Conservation (phyloP, 495 filamentous ascomycete species). For the Pseudoneurospora amorphoporcata region DNA sequence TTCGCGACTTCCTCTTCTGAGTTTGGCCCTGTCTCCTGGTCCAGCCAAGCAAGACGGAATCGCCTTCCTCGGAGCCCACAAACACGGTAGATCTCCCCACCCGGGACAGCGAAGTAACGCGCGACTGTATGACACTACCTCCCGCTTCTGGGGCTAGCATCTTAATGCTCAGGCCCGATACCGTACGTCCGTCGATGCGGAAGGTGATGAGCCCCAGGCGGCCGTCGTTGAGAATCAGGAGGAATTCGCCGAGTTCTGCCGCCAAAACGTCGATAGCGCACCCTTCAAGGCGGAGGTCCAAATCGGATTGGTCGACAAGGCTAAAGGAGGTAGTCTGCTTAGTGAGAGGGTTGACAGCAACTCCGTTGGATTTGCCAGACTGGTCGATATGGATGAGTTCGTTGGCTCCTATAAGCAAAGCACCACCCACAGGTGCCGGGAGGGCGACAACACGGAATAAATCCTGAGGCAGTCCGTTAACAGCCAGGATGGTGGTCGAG, state of each 20-base stretch:
- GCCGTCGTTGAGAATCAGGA: conserved; percentile 74
- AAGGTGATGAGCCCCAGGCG: conserved; percentile 69
- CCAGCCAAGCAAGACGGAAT: conserved; percentile 77
- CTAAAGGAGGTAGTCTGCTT: conserved; percentile 66
- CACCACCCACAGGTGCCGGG: conserved; percentile 76
- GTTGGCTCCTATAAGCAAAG: conserved; percentile 76
- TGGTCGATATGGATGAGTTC: conserved; percentile 95
- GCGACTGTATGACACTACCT: conserved; percentile 47
- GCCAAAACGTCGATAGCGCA: conserved; percentile 68
- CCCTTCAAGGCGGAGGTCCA: conserved; percentile 72
- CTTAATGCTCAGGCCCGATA: conserved; percentile 70
- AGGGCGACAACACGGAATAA: conserved; percentile 76
- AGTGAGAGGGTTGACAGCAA: conserved; percentile 88
- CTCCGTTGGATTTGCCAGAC: conserved; percentile 82
- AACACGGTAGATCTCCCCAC: conserved; percentile 68
- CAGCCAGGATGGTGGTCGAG: conserved; percentile 84
- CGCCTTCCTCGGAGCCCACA: conserved; percentile 72
- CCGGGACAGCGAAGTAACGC: conserved; percentile 57
- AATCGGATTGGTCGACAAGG: conserved; percentile 74
- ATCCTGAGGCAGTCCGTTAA: conserved; percentile 78
- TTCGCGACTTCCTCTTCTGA: conserved; percentile 39
- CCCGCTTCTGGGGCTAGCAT: conserved; percentile 49
- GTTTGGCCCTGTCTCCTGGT: conserved; percentile 43
- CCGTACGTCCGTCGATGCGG: conserved; percentile 81
- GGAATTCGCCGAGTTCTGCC: conserved; percentile 63